A percentile compares a stretch with the other conserved stretches of the same genome.
Conservation (phyloP, 441 rosid genomes). For the Bruguiera hainesii region DNA sequence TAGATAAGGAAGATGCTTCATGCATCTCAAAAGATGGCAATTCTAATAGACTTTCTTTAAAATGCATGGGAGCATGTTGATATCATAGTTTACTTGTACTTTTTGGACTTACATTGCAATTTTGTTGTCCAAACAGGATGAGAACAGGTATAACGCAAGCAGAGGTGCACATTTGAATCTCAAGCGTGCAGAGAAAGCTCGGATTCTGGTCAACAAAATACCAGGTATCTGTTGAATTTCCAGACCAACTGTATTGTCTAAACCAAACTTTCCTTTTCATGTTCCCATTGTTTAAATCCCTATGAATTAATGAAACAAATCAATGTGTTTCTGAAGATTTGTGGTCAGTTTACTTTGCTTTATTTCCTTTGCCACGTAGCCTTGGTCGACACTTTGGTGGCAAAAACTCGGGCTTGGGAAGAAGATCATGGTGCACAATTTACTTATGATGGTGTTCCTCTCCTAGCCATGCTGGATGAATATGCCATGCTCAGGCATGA, state of each 20-base stretch:
- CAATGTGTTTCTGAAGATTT: background rate
- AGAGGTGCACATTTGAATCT: conserved; percentile 98
- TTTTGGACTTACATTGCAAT: conserved; percentile 15
- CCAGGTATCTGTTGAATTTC: conserved; percentile 53
- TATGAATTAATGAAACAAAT: background rate
- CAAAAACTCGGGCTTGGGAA: conserved; percentile 85
- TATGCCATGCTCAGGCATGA: conserved; percentile 95
- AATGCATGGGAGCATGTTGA: background rate
- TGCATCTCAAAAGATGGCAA: background rate
- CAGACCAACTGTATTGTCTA: background rate
- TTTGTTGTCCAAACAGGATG: conserved; percentile 59
- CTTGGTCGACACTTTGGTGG: conserved; percentile 77
- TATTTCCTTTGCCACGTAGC: conserved; percentile 33
- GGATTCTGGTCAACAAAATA: conserved; percentile 90
- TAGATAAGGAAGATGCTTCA: no score
- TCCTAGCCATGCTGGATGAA: conserved; percentile 92
- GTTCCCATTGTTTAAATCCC: no score
- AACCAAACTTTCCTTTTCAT: background rate
- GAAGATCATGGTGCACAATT: conserved; percentile 66
- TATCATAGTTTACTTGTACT: background rate
- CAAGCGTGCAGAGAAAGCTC: conserved; percentile 95
- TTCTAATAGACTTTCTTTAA: background rate
- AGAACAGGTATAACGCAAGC: conserved; percentile 88
- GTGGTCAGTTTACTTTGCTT: background rate
- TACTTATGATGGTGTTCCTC: conserved; percentile 86